These are phyloP conservation scores for Takakia lepidozioides DNA, from an alignment of 225 moss, liverwort and hornwort genomes.

Conservation along the genomic window DNA sequence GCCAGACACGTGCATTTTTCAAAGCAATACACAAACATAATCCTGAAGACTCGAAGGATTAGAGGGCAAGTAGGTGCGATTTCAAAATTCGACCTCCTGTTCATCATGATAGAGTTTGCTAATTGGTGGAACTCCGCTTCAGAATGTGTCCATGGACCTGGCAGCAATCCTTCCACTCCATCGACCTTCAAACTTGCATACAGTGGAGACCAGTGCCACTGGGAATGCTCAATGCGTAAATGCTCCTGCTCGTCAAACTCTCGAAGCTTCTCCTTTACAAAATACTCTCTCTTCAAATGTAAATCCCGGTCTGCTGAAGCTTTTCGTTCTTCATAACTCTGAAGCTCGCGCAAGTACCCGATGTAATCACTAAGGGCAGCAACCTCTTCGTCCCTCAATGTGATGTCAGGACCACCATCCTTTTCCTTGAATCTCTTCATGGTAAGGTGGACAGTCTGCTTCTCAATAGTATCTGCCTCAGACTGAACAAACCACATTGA, in stretches of 20 bases:
- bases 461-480: slow-evolving; percentile 32
- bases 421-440: slow-evolving; percentile 43
- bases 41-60: slow-evolving; percentile 47
- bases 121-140: slow-evolving; percentile 32
- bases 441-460: slow-evolving; percentile 31
- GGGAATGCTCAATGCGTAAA: slow-evolving; percentile 29
- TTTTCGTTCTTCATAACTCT: slow-evolving; percentile 27
- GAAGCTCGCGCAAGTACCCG: slow-evolving; percentile 23
- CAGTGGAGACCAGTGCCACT: slow-evolving; percentile 54
- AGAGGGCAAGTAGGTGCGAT: slow-evolving; percentile 31
- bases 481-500: too few species aligned
- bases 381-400: slow-evolving; percentile 24
- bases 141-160: slow-evolving; percentile 42
- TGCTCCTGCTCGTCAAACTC: slow-evolving; percentile 38
- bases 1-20: slow-evolving; percentile 32
- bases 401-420: slow-evolving; percentile 29
- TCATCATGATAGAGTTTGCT: slow-evolving; percentile 19
- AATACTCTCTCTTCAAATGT: slow-evolving; percentile 25
- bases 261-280: slow-evolving; percentile 27
- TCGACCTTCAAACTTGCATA: slow-evolving; percentile 37
- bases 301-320: slow-evolving; percentile 33
- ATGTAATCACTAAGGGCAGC: slow-evolving; percentile 25
- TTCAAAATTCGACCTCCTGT: slow-evolving; percentile 22
- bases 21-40: slow-evolving; percentile 32
- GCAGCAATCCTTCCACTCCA: slow-evolving; percentile 29